Base-by-base conservation (phyloP, 257 asterid species). In the Nicotiana benthamiana region DNA sequence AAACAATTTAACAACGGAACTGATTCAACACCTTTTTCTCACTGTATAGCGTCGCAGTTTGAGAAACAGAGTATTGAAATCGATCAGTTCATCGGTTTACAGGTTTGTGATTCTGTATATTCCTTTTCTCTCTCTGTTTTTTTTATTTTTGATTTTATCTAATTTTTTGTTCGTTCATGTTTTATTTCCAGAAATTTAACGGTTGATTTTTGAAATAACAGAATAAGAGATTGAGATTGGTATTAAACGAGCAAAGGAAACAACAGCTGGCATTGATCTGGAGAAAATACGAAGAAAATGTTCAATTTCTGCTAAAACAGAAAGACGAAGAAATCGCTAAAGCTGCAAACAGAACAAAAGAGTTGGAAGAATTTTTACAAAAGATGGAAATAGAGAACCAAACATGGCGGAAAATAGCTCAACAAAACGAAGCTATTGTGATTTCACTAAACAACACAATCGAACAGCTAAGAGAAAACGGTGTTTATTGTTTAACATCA, bases 181-280 rank as follows among this genome's bases (percentile, higher is more conserved):
- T 66, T 10, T 9, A 9, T 75, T 8, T 20, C 6, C 8, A 18
- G 52, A 34, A 10, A 64, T 22, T 70, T 22, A 48, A 13, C 34
- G 60, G 0, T 72, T 72, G 13, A 22, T 27, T 12, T 36, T 26
- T 30, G 6, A 0, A 48, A 77, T 36, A 80, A 81, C 93, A 95
- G 98, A 92, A 81, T 26, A 98, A 95, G 80, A 83, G 89, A 63
- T 75, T 92, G 86, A 88, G 94, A 77, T 65, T 81, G 86, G 83
- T 85, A 1, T 26, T 95, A 17, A 90, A 87, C 57, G 97, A 89
- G 53, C 92, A 95, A 34, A 79, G 89, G 13, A 90, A 72, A 65
- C 92, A 83, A 18, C 92, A 90, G 48, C 15, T 75, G 2, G 46
- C 83, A 0, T 9, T 82, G 5, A 18, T 93, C 3, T 9, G 90